Evolutionary conservation across 179 eudicot genomes (phyloP), one percentile per base, ranked within the genome.

Genomic region (Silene coronaria): DNA sequence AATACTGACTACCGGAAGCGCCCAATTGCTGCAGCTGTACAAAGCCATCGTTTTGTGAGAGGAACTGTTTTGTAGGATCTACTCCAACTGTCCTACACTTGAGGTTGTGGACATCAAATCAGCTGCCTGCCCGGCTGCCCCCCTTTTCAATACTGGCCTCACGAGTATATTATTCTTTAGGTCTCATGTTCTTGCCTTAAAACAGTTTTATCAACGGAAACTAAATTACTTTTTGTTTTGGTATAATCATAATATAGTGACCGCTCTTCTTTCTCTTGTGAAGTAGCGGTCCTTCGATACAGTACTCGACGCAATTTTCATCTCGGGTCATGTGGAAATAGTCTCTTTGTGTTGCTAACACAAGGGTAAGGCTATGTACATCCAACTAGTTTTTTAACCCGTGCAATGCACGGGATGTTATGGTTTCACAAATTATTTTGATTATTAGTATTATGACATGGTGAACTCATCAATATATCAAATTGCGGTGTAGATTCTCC

Each of bases 21-120:
- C 78, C 98, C 98, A 73, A 88, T 84, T 84, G 97, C 95, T 30
- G 89, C 88, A 75, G 95, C 96, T 78, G 97, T 92, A 46, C 79
- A 82, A 78, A 89, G 82, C 84, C 97, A 92, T 81, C 86, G 89
- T 45, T 94, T 94, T 87, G 80, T 94, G 81, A 89, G 85, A 58
- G 93, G 89, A 73, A 86, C 83, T 68, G 63, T 88, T 80, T 86
- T 92, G 68, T 89, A 78, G 76, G 38, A 57, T 22, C 48, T 53
- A n/a, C 58, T 14, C 58, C 58, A 14, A 53, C 58, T 17, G 58
- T 53, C 67, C 36, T 63, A 26, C 36, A 3, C 19, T 13, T 27
- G 38, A 63, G 58, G 58, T 53, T 53, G 58, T 53, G 58, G 58
- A 53, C 21, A 53, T 3, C 58, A 53, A n/a, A 53, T 53, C 58